Percentiles rank a stretch among this genome's conserved stretches.
Evolutionary conservation across 2,329 filamentous ascomycete species (phyloP).

Genomic region (Clonostachys rosea): DNA sequence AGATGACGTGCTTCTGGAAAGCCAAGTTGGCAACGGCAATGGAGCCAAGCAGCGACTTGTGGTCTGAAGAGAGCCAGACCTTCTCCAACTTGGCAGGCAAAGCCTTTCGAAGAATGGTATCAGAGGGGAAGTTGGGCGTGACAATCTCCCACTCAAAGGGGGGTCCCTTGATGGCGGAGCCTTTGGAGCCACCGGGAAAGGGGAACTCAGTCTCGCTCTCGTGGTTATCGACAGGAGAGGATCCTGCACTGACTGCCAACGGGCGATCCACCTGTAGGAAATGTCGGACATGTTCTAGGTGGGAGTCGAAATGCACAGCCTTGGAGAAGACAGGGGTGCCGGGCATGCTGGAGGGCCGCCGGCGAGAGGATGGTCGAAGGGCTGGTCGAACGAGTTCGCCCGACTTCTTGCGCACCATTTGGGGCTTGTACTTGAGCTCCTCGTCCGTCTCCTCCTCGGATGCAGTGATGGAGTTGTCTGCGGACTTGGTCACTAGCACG

Average conservation of each 20-base stretch:
- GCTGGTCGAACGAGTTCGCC: conserved; percentile 94
- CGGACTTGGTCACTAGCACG: conserved; percentile 37
- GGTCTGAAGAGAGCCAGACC: conserved; percentile 82
- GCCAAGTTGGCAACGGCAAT: conserved; percentile 83
- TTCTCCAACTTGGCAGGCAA: conserved; percentile 77
- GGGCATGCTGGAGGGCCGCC: conserved; percentile 92
- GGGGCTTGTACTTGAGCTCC: conserved; percentile 64
- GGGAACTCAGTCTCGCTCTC: conserved; percentile 89
- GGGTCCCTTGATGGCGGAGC: conserved; percentile 32
- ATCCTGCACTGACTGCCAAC: conserved; percentile 91
- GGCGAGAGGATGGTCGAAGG: conserved; percentile 71
- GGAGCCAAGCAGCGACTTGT: conserved; percentile 79
- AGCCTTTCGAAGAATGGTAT: conserved; percentile 47
- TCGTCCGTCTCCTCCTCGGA: conserved; percentile 63
- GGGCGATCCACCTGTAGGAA: conserved; percentile 93
- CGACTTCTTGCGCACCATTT: conserved; percentile 96
- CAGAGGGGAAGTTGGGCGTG: conserved; percentile 73
- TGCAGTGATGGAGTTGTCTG: conserved; percentile 41
- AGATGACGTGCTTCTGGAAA: conserved; percentile 85
- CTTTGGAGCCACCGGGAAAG: conserved; percentile 50
- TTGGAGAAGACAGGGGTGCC: conserved; percentile 95
- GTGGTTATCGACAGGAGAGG: conserved; percentile 84
- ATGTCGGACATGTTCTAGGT: conserved; percentile 92
- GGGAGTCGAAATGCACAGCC: conserved; percentile 96
- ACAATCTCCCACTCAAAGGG: conserved; percentile 84